Base-by-base conservation (phyloP, 441 rosid species). In the Erodium moschatum region DNA sequence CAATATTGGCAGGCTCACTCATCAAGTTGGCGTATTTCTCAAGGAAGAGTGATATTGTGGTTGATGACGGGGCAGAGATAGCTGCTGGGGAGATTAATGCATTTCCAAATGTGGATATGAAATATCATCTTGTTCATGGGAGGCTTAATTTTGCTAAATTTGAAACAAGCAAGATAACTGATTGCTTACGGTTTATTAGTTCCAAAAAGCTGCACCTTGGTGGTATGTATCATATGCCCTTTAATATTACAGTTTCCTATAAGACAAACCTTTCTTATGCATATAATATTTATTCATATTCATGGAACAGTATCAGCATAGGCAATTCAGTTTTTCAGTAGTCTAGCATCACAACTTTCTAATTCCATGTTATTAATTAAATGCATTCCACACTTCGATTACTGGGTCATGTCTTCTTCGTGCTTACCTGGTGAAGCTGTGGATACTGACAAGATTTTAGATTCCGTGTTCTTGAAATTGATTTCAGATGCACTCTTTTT, bases 151-250 rank as follows among this genome's bases (percentile, higher is more conserved):
- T 92, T 67, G 88, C 89, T 1, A 92, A 81, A 74, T 90, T 92
- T 58, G 97, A 92, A 78, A 92, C 98, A 5, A 79, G 77, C 86
- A 88, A 90, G 71, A 90, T 92, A 63, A 72, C 81, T 73, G 97
- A 88, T 64, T 90, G 96, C 79, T 63, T 92, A 56, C 89, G 90
- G 67, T 90, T 88, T 63, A 90, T 92, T 64, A 76, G 54, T 16
- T 79, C 81, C 69, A 82, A 81, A 69, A 84, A 80, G 69, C 93
- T 90, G 74, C 82, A 75, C 52, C 72, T 77, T 63, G 81, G 79
- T 12, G 50, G 50, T 11, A 44, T 11, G 10, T 44, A 16, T 18
- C 18, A 24, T 24, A 24, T 24, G 27, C 31, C 31, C 19, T 58
- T 13, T 20, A 27, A 58, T 58, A 19, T 58, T 58, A 19, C 19